Percentiles rank a stretch among this genome's conserved stretches.
These are phyloP conservation scores for Balamuthia mandrillaris DNA, from an alignment of 208 protist genomes.

Conservation along the genomic window DNA sequence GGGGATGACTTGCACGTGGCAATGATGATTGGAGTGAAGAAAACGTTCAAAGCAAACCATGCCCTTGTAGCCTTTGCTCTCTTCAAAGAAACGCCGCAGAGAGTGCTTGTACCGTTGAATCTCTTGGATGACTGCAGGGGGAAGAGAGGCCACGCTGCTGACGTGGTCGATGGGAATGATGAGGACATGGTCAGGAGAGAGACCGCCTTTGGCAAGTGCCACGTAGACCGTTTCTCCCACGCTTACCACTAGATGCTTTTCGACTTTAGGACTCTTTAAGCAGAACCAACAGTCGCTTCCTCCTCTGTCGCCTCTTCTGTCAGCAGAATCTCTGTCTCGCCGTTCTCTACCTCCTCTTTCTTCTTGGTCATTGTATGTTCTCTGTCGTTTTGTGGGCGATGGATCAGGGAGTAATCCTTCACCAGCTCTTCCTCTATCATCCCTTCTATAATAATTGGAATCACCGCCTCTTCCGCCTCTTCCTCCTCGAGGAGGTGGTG, in stretches of 20 bases:
- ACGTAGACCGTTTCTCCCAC: conserved; percentile 47
- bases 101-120: conserved; percentile 2
- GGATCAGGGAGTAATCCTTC: neutral
- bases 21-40: conserved; percentile 17
- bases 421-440: neutral
- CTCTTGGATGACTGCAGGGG: neutral
- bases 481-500: neutral
- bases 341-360: too few relatives aligned
- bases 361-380: too few relatives aligned
- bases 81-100: neutral
- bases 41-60: conserved; percentile 23
- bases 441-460: neutral
- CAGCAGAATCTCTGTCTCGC: conserved; percentile 1
- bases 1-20: neutral
- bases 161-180: conserved; percentile 55
- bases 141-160: neutral
- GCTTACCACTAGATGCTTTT: conserved; percentile 56
- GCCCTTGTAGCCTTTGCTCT: neutral
- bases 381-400: too few relatives aligned
- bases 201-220: conserved; percentile 46
- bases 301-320: too few relatives aligned
- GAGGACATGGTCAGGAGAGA: conserved; percentile 44
- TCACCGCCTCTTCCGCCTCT: neutral
- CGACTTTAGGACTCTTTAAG: conserved; percentile 48
- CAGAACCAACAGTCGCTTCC: conserved; percentile 65